Percentiles rank a stretch among this genome's conserved stretches.
These are phyloP conservation scores for Hansfordia pulvinata DNA, from an alignment of 2,329 filamentous ascomycete species.

Conservation along the genomic window DNA sequence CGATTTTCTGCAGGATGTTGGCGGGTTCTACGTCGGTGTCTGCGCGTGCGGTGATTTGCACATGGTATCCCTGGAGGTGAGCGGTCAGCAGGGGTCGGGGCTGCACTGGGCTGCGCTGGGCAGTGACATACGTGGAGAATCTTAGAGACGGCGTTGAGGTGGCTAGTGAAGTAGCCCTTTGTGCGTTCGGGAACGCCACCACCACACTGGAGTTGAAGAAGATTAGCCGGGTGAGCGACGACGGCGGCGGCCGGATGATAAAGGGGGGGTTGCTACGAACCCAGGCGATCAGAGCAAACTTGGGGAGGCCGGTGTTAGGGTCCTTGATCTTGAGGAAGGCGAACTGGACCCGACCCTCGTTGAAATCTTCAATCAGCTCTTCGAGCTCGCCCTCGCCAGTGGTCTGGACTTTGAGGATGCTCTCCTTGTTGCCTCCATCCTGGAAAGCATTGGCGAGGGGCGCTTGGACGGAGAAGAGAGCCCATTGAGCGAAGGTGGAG, in stretches of 20 bases:
- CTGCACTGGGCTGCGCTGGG: background rate
- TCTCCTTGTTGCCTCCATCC: constrained; percentile 75
- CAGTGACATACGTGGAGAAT: constrained; percentile 49
- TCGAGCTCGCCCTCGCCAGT: constrained; percentile 87
- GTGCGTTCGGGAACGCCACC: constrained; percentile 96
- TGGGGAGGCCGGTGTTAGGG: constrained; percentile 44
- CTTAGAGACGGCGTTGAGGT: constrained; percentile 79
- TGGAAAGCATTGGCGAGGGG: constrained; percentile 90
- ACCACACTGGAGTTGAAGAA: constrained; percentile 48
- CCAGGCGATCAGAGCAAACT: constrained; percentile 89
- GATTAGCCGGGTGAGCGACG: no score
- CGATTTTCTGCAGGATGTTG: constrained; percentile 80
- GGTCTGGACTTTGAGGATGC: constrained; percentile 83
- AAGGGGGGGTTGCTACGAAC: constrained; percentile 20
- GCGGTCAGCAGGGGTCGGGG: constrained; percentile 6
- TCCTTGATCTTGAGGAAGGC: constrained; percentile 49
- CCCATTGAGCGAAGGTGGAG: constrained; percentile 83
- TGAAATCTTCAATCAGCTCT: constrained; percentile 91
- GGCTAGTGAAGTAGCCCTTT: constrained; percentile 97
- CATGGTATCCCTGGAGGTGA: constrained; percentile 68
- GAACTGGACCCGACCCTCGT: constrained; percentile 91
- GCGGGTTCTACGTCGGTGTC: constrained; percentile 81
- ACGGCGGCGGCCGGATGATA: no score
- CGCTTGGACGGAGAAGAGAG: constrained; percentile 82
- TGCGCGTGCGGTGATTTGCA: constrained; percentile 90